Base-by-base conservation (phyloP, 306 rosid species). In the Echinosophora koreensis region DNA sequence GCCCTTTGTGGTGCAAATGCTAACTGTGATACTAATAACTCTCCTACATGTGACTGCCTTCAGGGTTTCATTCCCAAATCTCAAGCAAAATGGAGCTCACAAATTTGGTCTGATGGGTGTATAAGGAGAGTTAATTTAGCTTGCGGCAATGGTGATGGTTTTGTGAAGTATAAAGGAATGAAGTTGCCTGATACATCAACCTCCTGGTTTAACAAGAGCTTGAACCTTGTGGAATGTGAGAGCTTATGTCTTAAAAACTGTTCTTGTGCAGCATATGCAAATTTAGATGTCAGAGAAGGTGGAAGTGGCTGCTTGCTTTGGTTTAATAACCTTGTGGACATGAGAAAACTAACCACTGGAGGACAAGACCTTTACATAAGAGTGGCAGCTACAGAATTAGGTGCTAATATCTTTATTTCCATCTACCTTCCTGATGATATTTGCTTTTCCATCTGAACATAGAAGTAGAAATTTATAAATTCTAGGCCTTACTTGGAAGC, bases 271-370 rank as follows among this genome's bases (percentile, higher is more conserved):
- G 89, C 87, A 32, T 86, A 60, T 72, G 58, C 89, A 17, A 69
- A 73, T 46, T 61, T 78, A 65, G 83, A 72, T 61, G 15, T 75
- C 3, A 76, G 84, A 38, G 22, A 52, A 39, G 77, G 76, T 15
- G 83, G 84, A 68, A 77, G 79, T 64, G 90, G 90, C n/a, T 87
- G 89, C 80, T 67, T 82, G 50, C 62, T 85, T 67, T 85, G 91
- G 88, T 82, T 79, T 28, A 46, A 68, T 30, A 17, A 82, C 13
- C 39, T 85, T 69, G 7, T 77, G 32, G 87, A 85, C 10, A 9
- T 77, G 12, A 82, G 61, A 67, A 51, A 60, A 17, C 56, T 28
- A 38, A 5, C 41, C n/a, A 42, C 34, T 13, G 77, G 73, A 35
- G 91, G 87, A 37, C 86, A 85, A 75, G 86, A 80, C 35, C 14